Percentiles rank a stretch among this genome's conserved stretches.
Evolutionary conservation across 2,329 filamentous ascomycete genomes (phyloP).

Genomic region (Diaporthe batatas): DNA sequence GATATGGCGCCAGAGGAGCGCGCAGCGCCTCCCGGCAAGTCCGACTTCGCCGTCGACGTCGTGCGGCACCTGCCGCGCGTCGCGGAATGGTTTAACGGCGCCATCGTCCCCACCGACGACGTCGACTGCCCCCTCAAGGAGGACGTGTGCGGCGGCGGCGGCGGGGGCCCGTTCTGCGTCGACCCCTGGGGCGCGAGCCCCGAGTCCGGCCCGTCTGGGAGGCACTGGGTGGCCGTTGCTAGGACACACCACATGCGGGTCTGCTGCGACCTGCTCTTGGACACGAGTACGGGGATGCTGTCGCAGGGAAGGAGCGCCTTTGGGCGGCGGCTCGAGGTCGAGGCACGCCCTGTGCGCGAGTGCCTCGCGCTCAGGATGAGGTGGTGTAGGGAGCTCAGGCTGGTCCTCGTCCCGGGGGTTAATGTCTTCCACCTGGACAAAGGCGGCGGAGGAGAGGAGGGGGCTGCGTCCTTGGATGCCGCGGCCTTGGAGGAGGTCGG

Average conservation of each 20-base stretch:
- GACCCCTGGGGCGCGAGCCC: too few species aligned
- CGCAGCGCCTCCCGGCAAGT: not conserved
- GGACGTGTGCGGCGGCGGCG: too few species aligned
- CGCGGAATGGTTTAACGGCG: too few species aligned
- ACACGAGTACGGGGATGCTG: not conserved
- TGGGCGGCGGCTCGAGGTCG: too few species aligned
- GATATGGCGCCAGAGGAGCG: too few species aligned
- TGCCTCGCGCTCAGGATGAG: not conserved
- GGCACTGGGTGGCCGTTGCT: not conserved
- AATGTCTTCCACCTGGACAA: not conserved
- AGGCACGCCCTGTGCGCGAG: not conserved
- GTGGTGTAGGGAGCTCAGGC: not conserved
- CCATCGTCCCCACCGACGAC: not conserved
- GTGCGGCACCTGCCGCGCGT: not conserved
- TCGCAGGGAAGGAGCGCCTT: not conserved
- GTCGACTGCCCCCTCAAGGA: not conserved
- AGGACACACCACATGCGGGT: not conserved
- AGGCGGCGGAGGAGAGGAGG: fast-evolving
- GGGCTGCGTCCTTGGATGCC: not conserved
- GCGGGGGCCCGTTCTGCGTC: too few species aligned
- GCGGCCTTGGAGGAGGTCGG: not conserved
- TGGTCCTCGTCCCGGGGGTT: not conserved
- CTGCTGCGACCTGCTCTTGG: not conserved
- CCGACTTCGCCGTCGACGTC: not conserved
- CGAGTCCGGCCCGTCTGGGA: too few species aligned